Evolutionary conservation across 257 asterid genomes (phyloP).

Genomic region (Striga asiatica): DNA sequence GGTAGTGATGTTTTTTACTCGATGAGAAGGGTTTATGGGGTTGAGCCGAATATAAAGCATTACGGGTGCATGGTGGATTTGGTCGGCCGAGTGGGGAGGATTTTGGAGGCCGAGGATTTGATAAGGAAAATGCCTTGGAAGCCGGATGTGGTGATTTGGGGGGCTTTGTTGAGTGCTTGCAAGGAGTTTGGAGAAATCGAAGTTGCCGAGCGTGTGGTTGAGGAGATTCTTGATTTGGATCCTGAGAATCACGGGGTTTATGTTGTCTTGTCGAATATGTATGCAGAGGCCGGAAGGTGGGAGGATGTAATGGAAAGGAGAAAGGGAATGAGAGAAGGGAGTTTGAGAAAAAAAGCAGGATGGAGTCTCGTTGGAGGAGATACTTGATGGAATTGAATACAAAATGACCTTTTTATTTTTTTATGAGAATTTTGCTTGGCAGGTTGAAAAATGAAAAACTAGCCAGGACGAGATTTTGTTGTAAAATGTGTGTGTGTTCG

Average conservation of each 20-base stretch:
- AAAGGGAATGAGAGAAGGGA: conserved; percentile 49
- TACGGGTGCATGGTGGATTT: conserved; percentile 81
- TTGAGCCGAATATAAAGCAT: conserved; percentile 70
- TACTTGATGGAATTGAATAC: conserved; percentile 14
- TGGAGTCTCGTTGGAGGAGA: conserved; percentile 49
- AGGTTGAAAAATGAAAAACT: too few relatives aligned
- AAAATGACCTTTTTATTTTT: too few relatives aligned
- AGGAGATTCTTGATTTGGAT: conserved; percentile 57
- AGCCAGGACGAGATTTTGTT: too few relatives aligned
- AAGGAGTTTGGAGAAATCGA: conserved; percentile 49
- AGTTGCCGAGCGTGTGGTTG: conserved; percentile 60
- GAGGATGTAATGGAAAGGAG: conserved; percentile 53
- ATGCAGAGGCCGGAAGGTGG: conserved; percentile 86
- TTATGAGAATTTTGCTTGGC: too few relatives aligned
- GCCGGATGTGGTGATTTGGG: conserved; percentile 82
- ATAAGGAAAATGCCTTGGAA: conserved; percentile 59
- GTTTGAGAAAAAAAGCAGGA: conserved; percentile 63
- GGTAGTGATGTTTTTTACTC: conserved; percentile 47
- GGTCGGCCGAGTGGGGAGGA: conserved; percentile 64
- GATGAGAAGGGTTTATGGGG: conserved; percentile 38
- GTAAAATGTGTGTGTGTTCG: too few relatives aligned
- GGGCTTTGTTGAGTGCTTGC: conserved; percentile 67
- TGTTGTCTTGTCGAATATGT: conserved; percentile 75
- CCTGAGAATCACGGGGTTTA: conserved; percentile 60
- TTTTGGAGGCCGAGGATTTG: conserved; percentile 62